Base-by-base conservation (phyloP, 2,329 filamentous ascomycete genomes). In the Calonectria montana region DNA sequence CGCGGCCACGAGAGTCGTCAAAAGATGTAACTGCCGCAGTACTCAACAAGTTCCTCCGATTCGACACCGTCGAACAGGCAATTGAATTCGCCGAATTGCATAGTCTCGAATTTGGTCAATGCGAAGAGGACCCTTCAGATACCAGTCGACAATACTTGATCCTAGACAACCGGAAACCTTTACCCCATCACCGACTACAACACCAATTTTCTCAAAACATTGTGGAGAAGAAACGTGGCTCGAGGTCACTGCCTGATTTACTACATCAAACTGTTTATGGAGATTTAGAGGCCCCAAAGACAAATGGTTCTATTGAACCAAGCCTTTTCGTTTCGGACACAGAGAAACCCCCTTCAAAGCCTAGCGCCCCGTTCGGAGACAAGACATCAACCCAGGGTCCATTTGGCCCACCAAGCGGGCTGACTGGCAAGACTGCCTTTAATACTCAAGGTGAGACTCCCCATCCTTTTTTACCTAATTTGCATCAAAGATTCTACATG, bases 21-120 rank as follows among this genome's bases (percentile, higher is more conserved):
- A 90, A 89, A 74, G 91, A 93, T 73, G 87, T 92, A 55, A 92
- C 90, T 1, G 86, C 90, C 0, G 80, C 84, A 0, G 86, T 86
- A 6, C 81, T 93, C 29, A 91, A 91, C 77, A 83, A 82, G 10
- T 88, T 89, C 72, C 83, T 93, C n/a, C 86, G 87, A 18, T 95
- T 94, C 74, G 94, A 94, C 73, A 90, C 89, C 0, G 88, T 92
- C 68, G 83, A 89, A 37, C 91, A 95, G 70, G 92, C 94, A 10
- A 86, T 93, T 18, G 86, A 88, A 1, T 92, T 94, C 81, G 91
- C 90, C 0, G 87, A 90, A 75, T 82, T 87, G n/a, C 89, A 91
- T 69, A 86, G 86, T 10, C 83, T 92, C 35, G 82, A 86, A 25
- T 91, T 92, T 65, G 82, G 86, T 1, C 73, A 81, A 37, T 81